A percentile compares a stretch with the other conserved stretches of the same genome.
Evolutionary conservation across 768 basidiomycete genomes (phyloP).

Genomic region (Galerina marginata): DNA sequence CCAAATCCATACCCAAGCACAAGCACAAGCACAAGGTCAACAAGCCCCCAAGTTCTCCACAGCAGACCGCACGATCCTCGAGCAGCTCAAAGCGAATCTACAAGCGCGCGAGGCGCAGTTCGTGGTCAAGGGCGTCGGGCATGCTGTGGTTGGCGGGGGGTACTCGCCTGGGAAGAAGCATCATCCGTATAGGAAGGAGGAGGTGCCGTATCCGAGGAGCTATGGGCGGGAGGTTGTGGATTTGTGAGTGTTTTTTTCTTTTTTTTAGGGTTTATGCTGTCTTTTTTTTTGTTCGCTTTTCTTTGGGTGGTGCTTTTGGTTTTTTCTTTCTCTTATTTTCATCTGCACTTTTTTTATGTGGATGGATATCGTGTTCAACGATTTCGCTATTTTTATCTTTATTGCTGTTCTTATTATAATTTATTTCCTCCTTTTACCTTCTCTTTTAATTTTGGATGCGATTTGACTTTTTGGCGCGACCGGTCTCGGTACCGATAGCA

Average conservation of each 20-base stretch:
- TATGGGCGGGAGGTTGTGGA: constrained; percentile 69
- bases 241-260: constrained; percentile 52
- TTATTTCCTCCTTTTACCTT: too few species aligned
- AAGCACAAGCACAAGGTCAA: not conserved
- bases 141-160: constrained; percentile 34
- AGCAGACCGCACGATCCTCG: constrained; percentile 63
- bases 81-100: constrained; percentile 58
- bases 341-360: not conserved
- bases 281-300: constrained; percentile 3
- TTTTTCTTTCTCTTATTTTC: not conserved
- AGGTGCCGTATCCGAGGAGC: constrained; percentile 73
- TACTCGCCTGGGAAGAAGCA: constrained; percentile 52
- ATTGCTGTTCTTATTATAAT: too few species aligned
- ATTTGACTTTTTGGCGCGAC: too few species aligned
- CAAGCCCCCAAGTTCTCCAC: constrained; percentile 53
- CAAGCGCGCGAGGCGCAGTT: constrained; percentile 63
- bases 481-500: too few species aligned
- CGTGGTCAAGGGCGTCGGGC: constrained; percentile 49
- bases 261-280: not conserved
- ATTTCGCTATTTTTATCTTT: too few species aligned
- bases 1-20: too few species aligned
- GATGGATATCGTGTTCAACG: not conserved
- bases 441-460: too few species aligned
- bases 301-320: constrained; percentile 2
- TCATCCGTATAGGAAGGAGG: constrained; percentile 53